phyloP scores from a whole-genome alignment of 208 protist species.

The Wallacemonas sp. region DNA sequence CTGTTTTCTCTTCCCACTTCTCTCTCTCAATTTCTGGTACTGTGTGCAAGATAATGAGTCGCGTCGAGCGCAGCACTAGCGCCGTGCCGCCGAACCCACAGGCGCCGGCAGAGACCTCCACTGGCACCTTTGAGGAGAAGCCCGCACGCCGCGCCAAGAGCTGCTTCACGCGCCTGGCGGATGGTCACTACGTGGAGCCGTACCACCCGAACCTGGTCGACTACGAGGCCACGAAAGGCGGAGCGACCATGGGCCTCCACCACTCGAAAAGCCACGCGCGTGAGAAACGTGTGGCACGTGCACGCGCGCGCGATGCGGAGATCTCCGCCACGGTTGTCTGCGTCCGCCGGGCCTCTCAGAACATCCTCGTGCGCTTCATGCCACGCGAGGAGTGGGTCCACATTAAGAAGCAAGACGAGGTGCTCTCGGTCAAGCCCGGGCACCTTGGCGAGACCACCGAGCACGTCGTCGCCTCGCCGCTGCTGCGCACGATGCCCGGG shows the following conservation, averaged over 20 bases:
- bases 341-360: slow-evolving; percentile 17
- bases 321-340: slow-evolving; percentile 23
- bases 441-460: slow-evolving; percentile 15
- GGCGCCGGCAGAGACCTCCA: no score
- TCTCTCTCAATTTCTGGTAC: no score
- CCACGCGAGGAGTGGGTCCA: slow-evolving; percentile 31
- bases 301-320: neutral
- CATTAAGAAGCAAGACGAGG: slow-evolving; percentile 24
- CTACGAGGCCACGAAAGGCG: neutral
- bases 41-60: no score
- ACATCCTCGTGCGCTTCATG: slow-evolving; percentile 34
- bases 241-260: neutral
- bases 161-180: slow-evolving; percentile 4
- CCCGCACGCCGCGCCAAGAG: neutral
- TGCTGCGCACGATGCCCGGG: neutral
- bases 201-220: slow-evolving; percentile 24
- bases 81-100: no score
- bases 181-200: slow-evolving; percentile 33
- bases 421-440: slow-evolving; percentile 19
- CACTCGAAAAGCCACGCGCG: neutral
- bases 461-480: slow-evolving; percentile 21
- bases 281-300: neutral
- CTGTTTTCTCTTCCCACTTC: no score
- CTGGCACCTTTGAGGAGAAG: no score
- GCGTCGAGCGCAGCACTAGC: no score